These are phyloP conservation scores for Pulveroboletus sp. DNA, from an alignment of 768 basidiomycete species.

Conservation along the genomic window DNA sequence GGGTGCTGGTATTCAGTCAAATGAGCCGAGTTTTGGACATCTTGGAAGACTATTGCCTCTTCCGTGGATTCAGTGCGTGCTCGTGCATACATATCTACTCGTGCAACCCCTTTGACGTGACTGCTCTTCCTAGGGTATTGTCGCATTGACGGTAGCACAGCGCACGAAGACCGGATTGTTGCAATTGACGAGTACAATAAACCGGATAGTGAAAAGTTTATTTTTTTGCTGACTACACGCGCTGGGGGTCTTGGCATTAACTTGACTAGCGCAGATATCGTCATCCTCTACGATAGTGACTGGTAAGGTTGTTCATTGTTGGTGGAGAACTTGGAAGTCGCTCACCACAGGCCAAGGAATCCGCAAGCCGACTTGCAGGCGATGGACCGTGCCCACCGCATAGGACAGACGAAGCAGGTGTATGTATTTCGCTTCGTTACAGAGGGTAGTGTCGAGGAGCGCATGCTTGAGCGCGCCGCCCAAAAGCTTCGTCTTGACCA, in stretches of 20 bases:
- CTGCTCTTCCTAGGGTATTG: slow-evolving; percentile 67
- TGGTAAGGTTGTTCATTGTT: slow-evolving; percentile 51
- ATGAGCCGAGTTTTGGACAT: slow-evolving; percentile 99
- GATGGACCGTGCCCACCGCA: slow-evolving; percentile 96
- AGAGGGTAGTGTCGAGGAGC: slow-evolving; percentile 85
- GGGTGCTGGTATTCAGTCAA: slow-evolving; percentile 96
- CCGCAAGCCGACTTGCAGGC: slow-evolving; percentile 98
- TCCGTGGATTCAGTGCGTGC: slow-evolving; percentile 76
- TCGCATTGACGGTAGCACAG: slow-evolving; percentile 92
- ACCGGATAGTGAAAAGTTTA: slow-evolving; percentile 89
- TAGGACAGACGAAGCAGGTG: slow-evolving; percentile 90
- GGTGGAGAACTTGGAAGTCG: background rate
- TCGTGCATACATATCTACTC: background rate
- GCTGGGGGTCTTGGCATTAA: slow-evolving; percentile 98
- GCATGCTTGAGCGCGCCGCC: slow-evolving; percentile 85
- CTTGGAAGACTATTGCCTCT: slow-evolving; percentile 94
- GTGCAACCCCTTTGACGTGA: slow-evolving; percentile 1
- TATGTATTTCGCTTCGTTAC: slow-evolving; percentile 85
- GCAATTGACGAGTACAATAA: slow-evolving; percentile 99
- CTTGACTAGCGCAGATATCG: slow-evolving; percentile 89
- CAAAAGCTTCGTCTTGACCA: slow-evolving; percentile 95
- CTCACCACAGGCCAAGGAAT: slow-evolving; percentile 56
- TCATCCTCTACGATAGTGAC: slow-evolving; percentile 94
- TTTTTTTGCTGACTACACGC: slow-evolving; percentile 93
- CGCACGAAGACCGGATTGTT: slow-evolving; percentile 91